Evolutionary conservation across 371 early-diverging fungal species (phyloP), one percentile per base, ranked within the genome.

Genomic region (Umbelopsis sp.): DNA sequence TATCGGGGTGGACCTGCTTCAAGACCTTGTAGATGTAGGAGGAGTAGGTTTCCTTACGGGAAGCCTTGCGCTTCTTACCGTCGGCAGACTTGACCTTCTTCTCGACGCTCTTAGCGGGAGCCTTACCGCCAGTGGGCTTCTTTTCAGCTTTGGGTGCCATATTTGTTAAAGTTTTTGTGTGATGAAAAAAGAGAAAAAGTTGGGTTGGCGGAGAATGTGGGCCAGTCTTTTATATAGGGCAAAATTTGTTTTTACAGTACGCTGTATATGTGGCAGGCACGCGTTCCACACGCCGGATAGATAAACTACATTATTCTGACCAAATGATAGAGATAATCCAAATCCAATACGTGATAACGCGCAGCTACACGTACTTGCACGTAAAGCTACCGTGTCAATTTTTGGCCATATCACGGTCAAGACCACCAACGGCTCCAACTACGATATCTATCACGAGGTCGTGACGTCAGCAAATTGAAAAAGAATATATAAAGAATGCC

Each of bases 1-100:
- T 94, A 76, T 97, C 97, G 72, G 97, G 97, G 89, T 97, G 97
- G 70, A 97, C 96, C 83, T 97, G 98, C 87, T 94, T 94, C 80
- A 97, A 85, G 71, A 97, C 98, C 88, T 94, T 94, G 92, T 95
- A 96, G 86, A 96, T 96, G 90, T 95, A 96, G 79, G 95, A 89
- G 63, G 93, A 90, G 91, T 94, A 97, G 74, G 96, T 94, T 82
- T 97, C 96, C 78, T 92, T 92, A 76, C 95, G 89, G 74, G 79
- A 69, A 68, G 80, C 74, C 76, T 85, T 85, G 69, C 81, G 85
- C 72, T 83, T 84, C 88, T 92, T 93, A 44, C 63, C 76, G 41
- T 72, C 80, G 63, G 64, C 62, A 35, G 73, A 63, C 73, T 78
- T 75, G 72, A 66, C 76, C 80, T 82, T 82, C 80, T 85, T 83